phyloP scores from a whole-genome alignment of 345 rosid genomes.

The Eucalyptus sp. region DNA sequence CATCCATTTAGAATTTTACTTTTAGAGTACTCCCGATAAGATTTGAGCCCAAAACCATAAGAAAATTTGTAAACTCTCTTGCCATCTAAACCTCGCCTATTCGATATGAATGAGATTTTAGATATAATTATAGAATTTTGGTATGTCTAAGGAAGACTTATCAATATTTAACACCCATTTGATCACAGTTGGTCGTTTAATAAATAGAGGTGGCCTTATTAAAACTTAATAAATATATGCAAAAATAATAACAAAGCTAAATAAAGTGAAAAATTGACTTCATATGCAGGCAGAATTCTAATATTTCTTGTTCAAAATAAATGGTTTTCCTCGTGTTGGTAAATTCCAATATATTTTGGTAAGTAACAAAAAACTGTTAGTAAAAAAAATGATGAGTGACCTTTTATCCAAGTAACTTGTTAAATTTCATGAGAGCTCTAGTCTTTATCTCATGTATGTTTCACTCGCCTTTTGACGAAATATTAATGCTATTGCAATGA shows the following conservation, averaged over 20 bases:
- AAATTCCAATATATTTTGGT: neutral
- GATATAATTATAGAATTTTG: neutral
- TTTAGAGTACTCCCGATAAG: fast-evolving
- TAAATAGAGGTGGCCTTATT: neutral
- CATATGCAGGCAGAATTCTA: neutral
- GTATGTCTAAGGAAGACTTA: neutral
- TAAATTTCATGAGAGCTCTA: neutral
- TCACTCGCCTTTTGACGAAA: fast-evolving
- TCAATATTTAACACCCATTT: neutral
- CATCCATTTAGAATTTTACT: neutral
- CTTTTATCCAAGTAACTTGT: neutral
- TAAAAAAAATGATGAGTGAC: neutral
- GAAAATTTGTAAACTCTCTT: neutral
- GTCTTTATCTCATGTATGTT: neutral
- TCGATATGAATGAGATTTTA: neutral
- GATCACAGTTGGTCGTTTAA: neutral
- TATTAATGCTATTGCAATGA: neutral
- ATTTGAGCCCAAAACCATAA: neutral
- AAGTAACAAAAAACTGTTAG: neutral
- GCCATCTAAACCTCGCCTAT: neutral
- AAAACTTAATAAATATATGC: neutral
- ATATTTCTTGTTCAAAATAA: neutral
- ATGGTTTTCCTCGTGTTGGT: neutral
- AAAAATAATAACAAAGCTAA: neutral
- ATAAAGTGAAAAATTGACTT: neutral